phyloP scores from a whole-genome alignment of 805 yeast species.

The Candida alai region DNA sequence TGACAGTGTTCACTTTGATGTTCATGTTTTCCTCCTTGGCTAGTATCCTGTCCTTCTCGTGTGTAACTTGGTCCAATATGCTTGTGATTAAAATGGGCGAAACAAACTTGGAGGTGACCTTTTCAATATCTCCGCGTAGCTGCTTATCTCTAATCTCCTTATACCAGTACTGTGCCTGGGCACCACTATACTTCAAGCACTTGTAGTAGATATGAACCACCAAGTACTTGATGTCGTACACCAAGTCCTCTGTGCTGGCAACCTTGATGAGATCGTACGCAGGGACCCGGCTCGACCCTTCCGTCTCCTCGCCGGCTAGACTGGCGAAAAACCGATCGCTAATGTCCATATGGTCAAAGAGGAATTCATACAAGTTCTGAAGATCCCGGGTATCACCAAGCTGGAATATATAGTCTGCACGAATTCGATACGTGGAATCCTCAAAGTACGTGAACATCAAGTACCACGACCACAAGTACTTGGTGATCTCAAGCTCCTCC shows the following conservation, averaged over 20 bases:
- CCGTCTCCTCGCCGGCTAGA: not conserved
- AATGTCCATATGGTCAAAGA: constrained; percentile 51
- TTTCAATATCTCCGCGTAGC: constrained; percentile 55
- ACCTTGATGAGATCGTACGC: constrained; percentile 19
- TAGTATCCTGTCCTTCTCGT: constrained; percentile 31
- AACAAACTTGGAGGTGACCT: constrained; percentile 54
- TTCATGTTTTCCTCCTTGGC: constrained; percentile 43
- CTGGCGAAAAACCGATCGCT: constrained; percentile 5
- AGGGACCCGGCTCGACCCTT: constrained; percentile 12
- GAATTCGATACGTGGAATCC: constrained; percentile 60
- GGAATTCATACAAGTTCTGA: constrained; percentile 46
- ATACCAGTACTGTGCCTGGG: constrained; percentile 66
- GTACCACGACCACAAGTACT: constrained; percentile 66
- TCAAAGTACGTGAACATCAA: constrained; percentile 59
- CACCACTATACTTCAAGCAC: constrained; percentile 49
- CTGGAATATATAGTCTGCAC: constrained; percentile 57
- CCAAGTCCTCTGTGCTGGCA: constrained; percentile 16
- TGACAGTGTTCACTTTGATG: constrained; percentile 56
- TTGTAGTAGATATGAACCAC: constrained; percentile 50
- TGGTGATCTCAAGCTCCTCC: constrained; percentile 17
- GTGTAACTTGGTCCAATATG: constrained; percentile 51
- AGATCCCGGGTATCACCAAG: constrained; percentile 46
- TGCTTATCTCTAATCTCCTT: constrained; percentile 65
- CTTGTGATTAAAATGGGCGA: constrained; percentile 61
- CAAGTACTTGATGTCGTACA: constrained; percentile 19